Evolutionary conservation across 1,139 yeast genomes (phyloP).

Genomic region (Yamadazyma kanchanaburiensis): DNA sequence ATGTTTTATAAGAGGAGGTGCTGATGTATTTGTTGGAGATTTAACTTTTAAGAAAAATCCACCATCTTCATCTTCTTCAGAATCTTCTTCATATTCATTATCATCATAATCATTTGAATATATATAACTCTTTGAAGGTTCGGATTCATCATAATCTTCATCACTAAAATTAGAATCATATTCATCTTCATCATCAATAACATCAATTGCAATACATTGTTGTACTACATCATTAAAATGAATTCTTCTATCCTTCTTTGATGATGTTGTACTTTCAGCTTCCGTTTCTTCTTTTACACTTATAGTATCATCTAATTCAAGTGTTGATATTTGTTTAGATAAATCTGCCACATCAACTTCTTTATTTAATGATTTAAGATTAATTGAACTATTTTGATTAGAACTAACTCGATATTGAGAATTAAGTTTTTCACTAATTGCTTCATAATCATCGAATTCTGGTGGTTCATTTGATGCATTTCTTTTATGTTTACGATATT

Average conservation of each 20-base stretch:
- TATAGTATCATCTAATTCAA: slow-evolving; percentile 6
- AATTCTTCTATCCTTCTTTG: slow-evolving; percentile 54
- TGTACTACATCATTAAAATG: slow-evolving; percentile 92
- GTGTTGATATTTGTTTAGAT: slow-evolving; percentile 6
- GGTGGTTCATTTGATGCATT: slow-evolving; percentile 27
- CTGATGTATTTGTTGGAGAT: slow-evolving; percentile 36
- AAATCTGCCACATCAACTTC: slow-evolving; percentile 5
- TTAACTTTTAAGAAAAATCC: slow-evolving; percentile 64
- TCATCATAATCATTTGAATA: slow-evolving; percentile 15
- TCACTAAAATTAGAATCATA: slow-evolving; percentile 15
- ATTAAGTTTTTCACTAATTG: slow-evolving; percentile 57
- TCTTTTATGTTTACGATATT: slow-evolving; percentile 15
- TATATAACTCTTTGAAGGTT: slow-evolving; percentile 11
- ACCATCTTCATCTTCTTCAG: slow-evolving; percentile 60
- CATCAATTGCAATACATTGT: slow-evolving; percentile 77
- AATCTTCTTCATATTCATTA: slow-evolving; percentile 34
- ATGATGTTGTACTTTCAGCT: slow-evolving; percentile 8
- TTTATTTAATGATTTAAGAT: slow-evolving; percentile 9
- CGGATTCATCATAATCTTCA: slow-evolving; percentile 18
- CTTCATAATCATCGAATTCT: slow-evolving; percentile 53
- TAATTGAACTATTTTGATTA: slow-evolving; percentile 15
- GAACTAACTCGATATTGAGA: slow-evolving; percentile 44
- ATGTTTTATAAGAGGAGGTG: slow-evolving; percentile 12
- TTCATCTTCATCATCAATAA: slow-evolving; percentile 28
- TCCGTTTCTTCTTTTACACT: slow-evolving; percentile 4